phyloP scores from a whole-genome alignment of 2,329 filamentous ascomycete genomes.

The Ceratocystis destructans region DNA sequence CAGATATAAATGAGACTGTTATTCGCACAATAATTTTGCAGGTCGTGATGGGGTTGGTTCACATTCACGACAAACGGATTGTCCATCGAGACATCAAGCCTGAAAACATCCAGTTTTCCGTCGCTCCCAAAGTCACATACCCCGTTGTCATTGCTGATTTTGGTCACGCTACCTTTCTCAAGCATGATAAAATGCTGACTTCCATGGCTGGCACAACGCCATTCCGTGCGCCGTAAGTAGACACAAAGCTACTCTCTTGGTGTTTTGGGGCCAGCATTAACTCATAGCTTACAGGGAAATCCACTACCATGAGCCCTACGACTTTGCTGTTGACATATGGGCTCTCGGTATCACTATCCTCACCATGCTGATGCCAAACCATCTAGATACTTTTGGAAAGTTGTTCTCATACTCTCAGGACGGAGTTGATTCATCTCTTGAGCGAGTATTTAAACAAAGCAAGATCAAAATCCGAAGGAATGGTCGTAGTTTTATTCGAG shows the following conservation, averaged over 20 bases:
- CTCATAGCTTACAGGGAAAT: conserved; percentile 30
- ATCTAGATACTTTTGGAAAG: background rate
- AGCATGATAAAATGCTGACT: conserved; percentile 30
- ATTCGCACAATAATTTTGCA: conserved; percentile 32
- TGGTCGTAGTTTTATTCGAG: conserved; percentile 15
- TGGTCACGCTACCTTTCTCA: conserved; percentile 34
- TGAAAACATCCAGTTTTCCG: conserved; percentile 39
- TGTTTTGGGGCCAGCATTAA: background rate
- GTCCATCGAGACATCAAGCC: conserved; percentile 42
- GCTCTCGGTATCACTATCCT: conserved; percentile 36
- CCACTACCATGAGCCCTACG: conserved; percentile 23
- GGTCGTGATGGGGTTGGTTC: conserved; percentile 33
- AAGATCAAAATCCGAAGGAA: conserved; percentile 5
- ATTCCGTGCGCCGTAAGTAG: conserved; percentile 39
- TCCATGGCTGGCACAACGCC: conserved; percentile 34
- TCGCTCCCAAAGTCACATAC: conserved; percentile 31
- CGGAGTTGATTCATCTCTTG: background rate
- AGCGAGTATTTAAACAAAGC: background rate
- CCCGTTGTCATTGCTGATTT: conserved; percentile 41
- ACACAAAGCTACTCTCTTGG: background rate
- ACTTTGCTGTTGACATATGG: conserved; percentile 37
- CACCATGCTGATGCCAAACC: conserved; percentile 23
- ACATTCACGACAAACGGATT: conserved; percentile 37
- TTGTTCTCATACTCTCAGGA: background rate
- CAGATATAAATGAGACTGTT: conserved; percentile 7